Percentiles rank a stretch among this genome's conserved stretches.
Evolutionary conservation across 768 basidiomycete species (phyloP).

Genomic region (Daedaleopsis sinensis): DNA sequence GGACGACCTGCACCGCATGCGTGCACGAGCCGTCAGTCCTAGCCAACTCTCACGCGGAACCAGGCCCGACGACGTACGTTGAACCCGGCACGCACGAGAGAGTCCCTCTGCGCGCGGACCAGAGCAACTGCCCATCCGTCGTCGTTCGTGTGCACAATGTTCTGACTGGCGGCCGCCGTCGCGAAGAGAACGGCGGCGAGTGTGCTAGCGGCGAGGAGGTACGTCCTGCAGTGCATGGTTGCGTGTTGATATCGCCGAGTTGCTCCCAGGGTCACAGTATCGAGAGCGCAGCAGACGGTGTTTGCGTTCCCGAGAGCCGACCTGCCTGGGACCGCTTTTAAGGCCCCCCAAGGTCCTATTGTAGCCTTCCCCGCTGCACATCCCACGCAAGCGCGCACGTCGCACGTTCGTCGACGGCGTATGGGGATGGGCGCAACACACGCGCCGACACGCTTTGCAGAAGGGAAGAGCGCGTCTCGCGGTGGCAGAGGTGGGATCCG

Average conservation of each 20-base stretch:
- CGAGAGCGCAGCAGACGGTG: not conserved
- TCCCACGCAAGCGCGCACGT: too few relatives aligned
- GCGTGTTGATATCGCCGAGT: not conserved
- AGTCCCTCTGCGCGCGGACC: slow-evolving; percentile 45
- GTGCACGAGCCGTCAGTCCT: not conserved
- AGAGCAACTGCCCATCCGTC: slow-evolving; percentile 50
- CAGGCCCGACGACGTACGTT: slow-evolving; percentile 31
- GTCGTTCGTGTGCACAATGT: slow-evolving; percentile 37
- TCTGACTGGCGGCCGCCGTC: slow-evolving; percentile 13
- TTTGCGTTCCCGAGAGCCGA: not conserved
- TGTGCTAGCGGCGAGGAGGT: not conserved
- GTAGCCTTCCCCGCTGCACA: too few relatives aligned
- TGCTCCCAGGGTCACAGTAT: not conserved
- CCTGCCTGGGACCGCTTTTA: not conserved
- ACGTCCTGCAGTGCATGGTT: slow-evolving; percentile 2
- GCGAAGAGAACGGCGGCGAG: not conserved
- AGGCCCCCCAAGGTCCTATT: too few relatives aligned
- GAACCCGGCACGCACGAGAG: slow-evolving; percentile 42
- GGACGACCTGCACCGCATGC: slow-evolving; percentile 44
- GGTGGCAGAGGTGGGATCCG: not conserved
- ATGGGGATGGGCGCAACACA: not conserved
- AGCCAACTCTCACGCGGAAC: too few relatives aligned
- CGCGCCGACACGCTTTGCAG: not conserved
- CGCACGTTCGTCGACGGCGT: not conserved
- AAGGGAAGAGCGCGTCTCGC: not conserved